phyloP scores from a whole-genome alignment of 352 stramenopile species.

The Phytophthora capsici region DNA sequence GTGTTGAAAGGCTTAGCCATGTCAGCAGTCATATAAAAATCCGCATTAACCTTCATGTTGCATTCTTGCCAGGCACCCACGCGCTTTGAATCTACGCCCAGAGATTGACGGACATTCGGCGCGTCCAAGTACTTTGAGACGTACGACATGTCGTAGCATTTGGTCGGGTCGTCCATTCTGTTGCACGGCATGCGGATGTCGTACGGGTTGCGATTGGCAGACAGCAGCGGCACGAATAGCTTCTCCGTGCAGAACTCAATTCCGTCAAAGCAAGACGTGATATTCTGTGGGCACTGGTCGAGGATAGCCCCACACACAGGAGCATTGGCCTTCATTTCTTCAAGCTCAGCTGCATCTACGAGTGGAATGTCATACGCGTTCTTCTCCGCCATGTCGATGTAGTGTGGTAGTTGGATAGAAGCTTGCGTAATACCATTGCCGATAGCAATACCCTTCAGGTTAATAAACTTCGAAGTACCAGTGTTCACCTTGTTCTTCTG shows the following conservation, averaged over 20 bases:
- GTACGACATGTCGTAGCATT: conserved; percentile 68
- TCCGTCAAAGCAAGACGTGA: conserved; percentile 50
- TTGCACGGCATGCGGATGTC: conserved; percentile 62
- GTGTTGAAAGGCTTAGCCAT: conserved; percentile 92
- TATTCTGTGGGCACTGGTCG: conserved; percentile 46
- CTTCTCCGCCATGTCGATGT: conserved; percentile 59
- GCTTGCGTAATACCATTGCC: conserved; percentile 63
- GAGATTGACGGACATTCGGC: conserved; percentile 44
- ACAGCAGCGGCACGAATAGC: conserved; percentile 52
- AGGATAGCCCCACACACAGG: conserved; percentile 37
- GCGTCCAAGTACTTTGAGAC: conserved; percentile 82
- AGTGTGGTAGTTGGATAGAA: conserved; percentile 46
- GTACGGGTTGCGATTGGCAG: conserved; percentile 53
- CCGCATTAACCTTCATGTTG: conserved; percentile 91
- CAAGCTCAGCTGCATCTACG: conserved; percentile 38
- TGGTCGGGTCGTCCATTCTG: conserved; percentile 38
- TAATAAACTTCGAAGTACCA: conserved; percentile 33
- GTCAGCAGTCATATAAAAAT: conserved; percentile 84
- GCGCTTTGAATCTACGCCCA: conserved; percentile 46
- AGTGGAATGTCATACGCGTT: conserved; percentile 74
- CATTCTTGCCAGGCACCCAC: conserved; percentile 87
- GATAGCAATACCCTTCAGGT: conserved; percentile 58
- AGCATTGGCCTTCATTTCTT: conserved; percentile 45
- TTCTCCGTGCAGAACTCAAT: conserved; percentile 59
- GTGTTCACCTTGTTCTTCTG: conserved; percentile 49